phyloP scores from a whole-genome alignment of 1,284 basidiomycete genomes.

The Ceratobasidium theobromae region DNA sequence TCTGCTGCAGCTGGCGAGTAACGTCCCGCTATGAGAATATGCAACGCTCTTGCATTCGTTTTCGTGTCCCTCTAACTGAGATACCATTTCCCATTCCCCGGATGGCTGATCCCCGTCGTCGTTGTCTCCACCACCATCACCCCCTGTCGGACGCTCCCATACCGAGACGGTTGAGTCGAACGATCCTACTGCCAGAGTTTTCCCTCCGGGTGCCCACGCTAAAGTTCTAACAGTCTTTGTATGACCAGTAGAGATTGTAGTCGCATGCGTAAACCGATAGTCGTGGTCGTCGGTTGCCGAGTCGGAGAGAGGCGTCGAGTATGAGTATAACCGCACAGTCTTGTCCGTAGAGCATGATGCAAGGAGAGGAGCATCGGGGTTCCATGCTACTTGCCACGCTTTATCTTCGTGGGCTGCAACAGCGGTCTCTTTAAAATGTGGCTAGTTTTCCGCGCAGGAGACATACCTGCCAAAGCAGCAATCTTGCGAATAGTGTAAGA shows the following conservation, averaged over 20 bases:
- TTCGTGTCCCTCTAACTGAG: constrained; percentile 92
- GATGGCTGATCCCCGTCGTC: constrained; percentile 48
- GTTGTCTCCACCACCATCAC: constrained; percentile 48
- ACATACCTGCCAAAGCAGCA: constrained; percentile 30
- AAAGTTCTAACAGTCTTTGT: constrained; percentile 87
- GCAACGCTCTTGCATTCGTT: constrained; percentile 96
- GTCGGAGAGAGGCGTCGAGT: constrained; percentile 48
- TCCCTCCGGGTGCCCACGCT: constrained; percentile 89
- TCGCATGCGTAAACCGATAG: constrained; percentile 56
- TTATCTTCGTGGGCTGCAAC: constrained; percentile 76
- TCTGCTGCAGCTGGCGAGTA: constrained; percentile 89
- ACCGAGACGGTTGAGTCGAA: constrained; percentile 94
- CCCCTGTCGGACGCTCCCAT: constrained; percentile 65
- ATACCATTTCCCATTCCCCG: constrained; percentile 83
- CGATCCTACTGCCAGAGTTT: constrained; percentile 88
- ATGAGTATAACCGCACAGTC: constrained; percentile 82
- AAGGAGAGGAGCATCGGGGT: constrained; percentile 76
- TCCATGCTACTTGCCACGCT: constrained; percentile 92
- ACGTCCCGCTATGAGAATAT: constrained; percentile 74
- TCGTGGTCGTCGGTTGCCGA: constrained; percentile 34
- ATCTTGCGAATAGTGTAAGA: constrained; percentile 1
- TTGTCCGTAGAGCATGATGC: constrained; percentile 96
- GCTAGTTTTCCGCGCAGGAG: background rate
- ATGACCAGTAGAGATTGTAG: constrained; percentile 80
- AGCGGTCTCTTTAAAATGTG: background rate